Conservation (phyloP, 2,329 filamentous ascomycete species). For the Botrytis pseudocinerea region DNA sequence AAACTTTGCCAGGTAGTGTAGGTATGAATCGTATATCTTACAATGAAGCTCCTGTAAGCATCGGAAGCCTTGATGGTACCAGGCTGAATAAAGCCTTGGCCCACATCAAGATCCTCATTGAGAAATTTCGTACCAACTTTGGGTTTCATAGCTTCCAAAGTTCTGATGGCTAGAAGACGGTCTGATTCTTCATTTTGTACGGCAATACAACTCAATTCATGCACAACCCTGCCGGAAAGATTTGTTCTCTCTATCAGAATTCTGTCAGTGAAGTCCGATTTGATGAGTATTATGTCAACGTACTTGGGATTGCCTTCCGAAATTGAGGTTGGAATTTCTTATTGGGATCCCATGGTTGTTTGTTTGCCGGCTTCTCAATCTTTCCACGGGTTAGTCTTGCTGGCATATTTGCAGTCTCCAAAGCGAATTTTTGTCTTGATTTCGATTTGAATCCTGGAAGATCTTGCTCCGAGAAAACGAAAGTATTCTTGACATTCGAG, state of each 20-base stretch:
- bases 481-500: slow-evolving; percentile 75
- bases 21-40: slow-evolving; percentile 47
- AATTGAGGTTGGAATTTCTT: slow-evolving; percentile 63
- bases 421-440: slow-evolving; percentile 57
- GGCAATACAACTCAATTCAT: slow-evolving; percentile 75
- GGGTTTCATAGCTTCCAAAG: slow-evolving; percentile 60
- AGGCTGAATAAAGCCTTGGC: slow-evolving; percentile 55
- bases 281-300: slow-evolving; percentile 29
- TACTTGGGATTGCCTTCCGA: slow-evolving; percentile 73
- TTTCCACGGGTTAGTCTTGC: slow-evolving; percentile 50
- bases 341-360: slow-evolving; percentile 47
- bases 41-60: slow-evolving; percentile 56
- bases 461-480: slow-evolving; percentile 91
- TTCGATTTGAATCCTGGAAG: slow-evolving; percentile 71
- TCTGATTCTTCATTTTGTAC: slow-evolving; percentile 71
- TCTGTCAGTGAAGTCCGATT: slow-evolving; percentile 40
- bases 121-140: slow-evolving; percentile 54
- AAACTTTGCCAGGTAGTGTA: background rate
- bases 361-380: slow-evolving; percentile 49
- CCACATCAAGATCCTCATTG: slow-evolving; percentile 33
- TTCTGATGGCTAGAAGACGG: slow-evolving; percentile 58
- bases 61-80: slow-evolving; percentile 49
- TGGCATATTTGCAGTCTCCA: slow-evolving; percentile 59
- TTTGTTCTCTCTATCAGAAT: slow-evolving; percentile 65
- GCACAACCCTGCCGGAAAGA: slow-evolving; percentile 68